Percentiles rank a stretch among this genome's conserved stretches.
These are phyloP conservation scores for Sarocladium brachiariae DNA, from an alignment of 2,329 filamentous ascomycete species.

Conservation along the genomic window DNA sequence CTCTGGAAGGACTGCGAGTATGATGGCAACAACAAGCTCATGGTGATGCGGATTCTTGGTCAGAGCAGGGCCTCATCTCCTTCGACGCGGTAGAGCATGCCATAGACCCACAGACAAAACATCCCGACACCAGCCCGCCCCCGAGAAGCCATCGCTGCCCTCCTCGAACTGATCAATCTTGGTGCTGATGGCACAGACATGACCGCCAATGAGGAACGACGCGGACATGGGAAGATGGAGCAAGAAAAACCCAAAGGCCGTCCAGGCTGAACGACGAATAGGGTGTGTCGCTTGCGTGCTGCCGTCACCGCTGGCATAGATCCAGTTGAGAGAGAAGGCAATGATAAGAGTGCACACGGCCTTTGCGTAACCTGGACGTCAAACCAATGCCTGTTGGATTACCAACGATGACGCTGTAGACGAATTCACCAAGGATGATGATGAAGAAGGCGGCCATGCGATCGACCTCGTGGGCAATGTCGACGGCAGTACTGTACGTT, in stretches of 20 bases:
- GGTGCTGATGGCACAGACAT: slow-evolving; percentile 35
- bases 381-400: slow-evolving; percentile 38
- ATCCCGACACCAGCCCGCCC: slow-evolving; percentile 38
- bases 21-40: slow-evolving; percentile 25
- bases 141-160: slow-evolving; percentile 41
- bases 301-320: slow-evolving; percentile 42
- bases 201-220: slow-evolving; percentile 39
- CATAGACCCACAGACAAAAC: slow-evolving; percentile 36
- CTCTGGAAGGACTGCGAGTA: slow-evolving; percentile 28
- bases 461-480: slow-evolving; percentile 42
- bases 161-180: slow-evolving; percentile 31
- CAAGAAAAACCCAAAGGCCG: slow-evolving; percentile 37
- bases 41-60: slow-evolving; percentile 22
- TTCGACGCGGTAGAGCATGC: slow-evolving; percentile 25
- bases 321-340: slow-evolving; percentile 43
- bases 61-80: slow-evolving; percentile 24
- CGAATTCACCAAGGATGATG: slow-evolving; percentile 43
- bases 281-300: slow-evolving; percentile 36
- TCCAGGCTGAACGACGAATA: slow-evolving; percentile 35
- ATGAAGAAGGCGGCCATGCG: slow-evolving; percentile 45
- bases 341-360: slow-evolving; percentile 42
- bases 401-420: slow-evolving; percentile 41
- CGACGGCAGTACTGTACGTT: slow-evolving; percentile 39
- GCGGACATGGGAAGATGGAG: slow-evolving; percentile 38
- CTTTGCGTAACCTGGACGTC: slow-evolving; percentile 33